Evolutionary conservation across 371 early-diverging fungal genomes (phyloP).

Genomic region (Spraguea lophii): DNA sequence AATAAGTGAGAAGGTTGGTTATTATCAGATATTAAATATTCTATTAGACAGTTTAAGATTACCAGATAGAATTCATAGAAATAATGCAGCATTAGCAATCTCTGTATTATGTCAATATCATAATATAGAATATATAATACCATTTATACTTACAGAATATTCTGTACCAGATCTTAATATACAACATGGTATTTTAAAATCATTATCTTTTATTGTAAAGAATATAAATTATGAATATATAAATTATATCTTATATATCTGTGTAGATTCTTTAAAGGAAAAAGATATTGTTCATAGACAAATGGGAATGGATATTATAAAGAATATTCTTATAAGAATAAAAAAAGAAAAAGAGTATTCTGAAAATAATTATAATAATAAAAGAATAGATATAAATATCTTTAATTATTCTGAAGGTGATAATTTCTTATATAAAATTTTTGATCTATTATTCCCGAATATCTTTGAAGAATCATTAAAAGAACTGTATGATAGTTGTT

Average conservation of each 20-base stretch:
- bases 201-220: no score
- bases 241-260: no score
- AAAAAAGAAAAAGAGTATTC: no score
- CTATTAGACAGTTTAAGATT: constrained; percentile 5
- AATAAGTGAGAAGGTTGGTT: constrained; percentile 3
- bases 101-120: not conserved
- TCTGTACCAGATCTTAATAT: not conserved
- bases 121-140: constrained; percentile 4
- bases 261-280: constrained; percentile 8
- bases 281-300: not conserved
- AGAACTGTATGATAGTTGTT: not conserved
- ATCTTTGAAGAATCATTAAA: constrained; percentile 4
- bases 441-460: no score
- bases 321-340: no score
- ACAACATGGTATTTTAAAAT: constrained; percentile 4
- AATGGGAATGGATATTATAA: constrained; percentile 2
- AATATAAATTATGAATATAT: no score
- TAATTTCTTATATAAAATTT: no score
- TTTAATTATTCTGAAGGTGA: no score
- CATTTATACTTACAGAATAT: constrained; percentile 10
- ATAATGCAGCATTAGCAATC: constrained; percentile 3
- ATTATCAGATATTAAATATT: constrained; percentile 13
- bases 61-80: not conserved
- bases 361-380: no score
- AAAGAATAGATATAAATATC: no score